These are phyloP conservation scores for Diaporthe ampelina DNA, from an alignment of 2,329 filamentous ascomycete species.

Conservation along the genomic window DNA sequence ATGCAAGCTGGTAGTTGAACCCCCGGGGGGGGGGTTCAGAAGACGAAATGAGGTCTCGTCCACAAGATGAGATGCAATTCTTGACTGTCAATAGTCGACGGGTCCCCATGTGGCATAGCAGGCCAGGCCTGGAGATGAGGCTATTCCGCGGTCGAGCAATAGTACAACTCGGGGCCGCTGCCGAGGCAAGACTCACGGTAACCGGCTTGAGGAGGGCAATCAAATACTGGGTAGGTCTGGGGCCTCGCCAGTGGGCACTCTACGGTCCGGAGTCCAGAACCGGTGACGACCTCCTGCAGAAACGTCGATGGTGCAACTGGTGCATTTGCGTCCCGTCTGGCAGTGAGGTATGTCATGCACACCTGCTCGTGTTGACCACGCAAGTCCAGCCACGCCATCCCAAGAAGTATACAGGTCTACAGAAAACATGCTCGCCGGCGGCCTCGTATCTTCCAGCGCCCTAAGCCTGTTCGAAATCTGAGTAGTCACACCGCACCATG, in stretches of 20 bases:
- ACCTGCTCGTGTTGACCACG: neutral
- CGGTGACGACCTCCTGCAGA: neutral
- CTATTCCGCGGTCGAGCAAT: slow-evolving; percentile 4
- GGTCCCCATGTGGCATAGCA: neutral
- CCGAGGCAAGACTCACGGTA: slow-evolving; percentile 1
- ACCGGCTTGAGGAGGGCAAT: slow-evolving; percentile 23
- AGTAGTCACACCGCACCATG: slow-evolving; percentile 27
- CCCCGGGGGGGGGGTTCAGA: neutral
- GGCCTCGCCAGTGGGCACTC: neutral
- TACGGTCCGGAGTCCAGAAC: neutral
- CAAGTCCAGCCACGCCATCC: neutral
- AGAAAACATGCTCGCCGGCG: neutral
- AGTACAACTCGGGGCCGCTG: slow-evolving; percentile 15
- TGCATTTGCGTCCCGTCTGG: neutral
- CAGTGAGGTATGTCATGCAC: too few species aligned
- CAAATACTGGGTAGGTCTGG: slow-evolving; percentile 21
- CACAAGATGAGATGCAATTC: neutral
- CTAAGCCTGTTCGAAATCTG: slow-evolving; percentile 19
- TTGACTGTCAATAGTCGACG: slow-evolving; percentile 20
- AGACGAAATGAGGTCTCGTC: slow-evolving; percentile 8
- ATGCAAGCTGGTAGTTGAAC: slow-evolving; percentile 64
- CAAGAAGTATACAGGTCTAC: neutral
- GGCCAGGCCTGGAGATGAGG: slow-evolving; percentile 22
- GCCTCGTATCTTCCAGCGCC: slow-evolving; percentile 19
- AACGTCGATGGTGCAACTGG: neutral